Base-by-base conservation (phyloP, 2,329 filamentous ascomycete species). In the Ceratocystiopsis sp. region DNA sequence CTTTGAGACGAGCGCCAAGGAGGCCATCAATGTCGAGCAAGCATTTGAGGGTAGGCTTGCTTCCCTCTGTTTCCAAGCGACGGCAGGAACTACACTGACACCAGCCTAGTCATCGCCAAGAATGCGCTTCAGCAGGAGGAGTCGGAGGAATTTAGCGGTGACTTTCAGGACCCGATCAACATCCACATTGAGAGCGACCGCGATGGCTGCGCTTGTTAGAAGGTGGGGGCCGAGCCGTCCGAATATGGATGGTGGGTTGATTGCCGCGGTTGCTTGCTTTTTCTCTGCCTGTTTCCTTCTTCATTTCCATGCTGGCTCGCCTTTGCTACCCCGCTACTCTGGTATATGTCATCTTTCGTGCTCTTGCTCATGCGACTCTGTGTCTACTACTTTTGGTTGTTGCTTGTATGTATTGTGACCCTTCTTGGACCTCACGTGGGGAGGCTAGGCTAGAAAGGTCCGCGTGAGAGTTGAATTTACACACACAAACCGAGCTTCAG, bases 1-100 rank as follows among this genome's bases (percentile, higher is more conserved):
- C 64, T 98, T 98, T 57, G 91, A 98, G 75, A 98, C 91, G 16
- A 95, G 87, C 63, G 91, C 91, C 48, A 98, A 98, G 69, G 91
- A 98, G 63, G 91, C 89, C 47, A 82, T 95, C 64, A 98, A 98
- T 58, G 91, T 98, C 37, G 91, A 98, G 64, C 86, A 76, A 57
- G 73, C 73, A 21, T 77, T 77, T 53, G 78, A 84, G 61, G 75
- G 77, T 78, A 59, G 47, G 64, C 52, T 38, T 8, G 7, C 25
- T 29, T 29, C 7, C 19, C 19, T 29, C 10, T 29, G 2, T 29
- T 29, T 29, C 5, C 9, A 7, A 29, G 7, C 3, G 37, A 5
- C 5, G 9, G 13, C 34, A 1, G 12, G 14, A 17, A n/a, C 19
- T 18, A 29, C 35, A 21, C 48, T 50, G 19, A 48, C 42, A 37